Conservation (phyloP, 2,329 filamentous ascomycete species). For the Chaetomium olivaceum region DNA sequence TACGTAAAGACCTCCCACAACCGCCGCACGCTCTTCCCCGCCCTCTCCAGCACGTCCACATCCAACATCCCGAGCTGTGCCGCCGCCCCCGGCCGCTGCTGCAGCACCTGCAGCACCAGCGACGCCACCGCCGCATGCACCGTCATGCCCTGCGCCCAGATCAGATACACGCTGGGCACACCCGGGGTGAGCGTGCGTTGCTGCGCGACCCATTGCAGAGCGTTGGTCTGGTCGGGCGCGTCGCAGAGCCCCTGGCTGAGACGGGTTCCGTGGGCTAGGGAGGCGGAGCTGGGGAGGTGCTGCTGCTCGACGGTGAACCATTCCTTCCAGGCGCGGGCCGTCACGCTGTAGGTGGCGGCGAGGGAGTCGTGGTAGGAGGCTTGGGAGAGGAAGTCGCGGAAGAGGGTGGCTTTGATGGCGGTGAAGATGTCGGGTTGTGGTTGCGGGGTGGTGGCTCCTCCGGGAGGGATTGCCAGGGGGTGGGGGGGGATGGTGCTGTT, state of each 20-base stretch:
- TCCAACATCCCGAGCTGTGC: slow-evolving; percentile 25
- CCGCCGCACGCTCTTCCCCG: slow-evolving; percentile 25
- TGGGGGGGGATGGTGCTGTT: neutral
- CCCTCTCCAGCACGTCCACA: slow-evolving; percentile 29
- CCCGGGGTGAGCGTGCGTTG: slow-evolving; percentile 28
- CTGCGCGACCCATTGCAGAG: slow-evolving; percentile 35
- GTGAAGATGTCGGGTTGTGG: slow-evolving; percentile 9
- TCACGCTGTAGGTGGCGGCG: slow-evolving; percentile 34
- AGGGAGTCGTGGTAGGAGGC: slow-evolving; percentile 35
- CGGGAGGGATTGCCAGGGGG: neutral
- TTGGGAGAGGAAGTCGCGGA: slow-evolving; percentile 31
- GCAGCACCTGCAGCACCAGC: slow-evolving; percentile 34
- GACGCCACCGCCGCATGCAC: slow-evolving; percentile 34
- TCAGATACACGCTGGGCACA: slow-evolving; percentile 32
- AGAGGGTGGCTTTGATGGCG: slow-evolving; percentile 31
- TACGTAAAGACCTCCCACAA: slow-evolving; percentile 33
- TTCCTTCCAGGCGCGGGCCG: slow-evolving; percentile 33
- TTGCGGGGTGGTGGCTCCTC: neutral
- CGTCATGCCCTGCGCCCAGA: slow-evolving; percentile 37
- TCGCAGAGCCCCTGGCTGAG: slow-evolving; percentile 35
- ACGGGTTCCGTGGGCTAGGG: slow-evolving; percentile 12
- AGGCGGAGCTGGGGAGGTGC: slow-evolving; percentile 31
- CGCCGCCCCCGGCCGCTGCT: slow-evolving; percentile 33
- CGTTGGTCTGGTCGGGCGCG: slow-evolving; percentile 36
- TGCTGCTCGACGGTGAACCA: slow-evolving; percentile 35